Evolutionary conservation across 176 grass and related monocot species (phyloP), one percentile per base, ranked within the genome.

Genomic region (Oryza glumipatula): DNA sequence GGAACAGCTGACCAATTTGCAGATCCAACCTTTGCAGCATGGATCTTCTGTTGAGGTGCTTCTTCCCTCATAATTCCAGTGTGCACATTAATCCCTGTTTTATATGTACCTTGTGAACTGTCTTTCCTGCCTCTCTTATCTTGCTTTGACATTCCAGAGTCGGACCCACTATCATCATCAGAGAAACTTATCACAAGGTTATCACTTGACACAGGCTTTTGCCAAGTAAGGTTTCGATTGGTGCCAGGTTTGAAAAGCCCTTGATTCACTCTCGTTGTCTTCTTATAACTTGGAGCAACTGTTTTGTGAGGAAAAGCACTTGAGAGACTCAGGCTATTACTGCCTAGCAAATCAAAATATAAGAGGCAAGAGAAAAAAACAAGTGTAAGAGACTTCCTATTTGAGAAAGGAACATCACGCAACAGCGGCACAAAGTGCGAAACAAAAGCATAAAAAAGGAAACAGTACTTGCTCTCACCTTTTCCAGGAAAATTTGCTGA

Each of bases 101-200:
- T 90, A 80, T 70, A 77, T 74, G 86, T 72, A 66, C 68, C 76
- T 82, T 80, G 75, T 51, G 85, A 71, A 67, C 64, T 78, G 58
- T 45, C 80, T 68, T 88, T 92, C n/a, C 41, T 85, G 41, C 69
- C 74, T 63, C 36, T 54, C 81, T 56, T 67, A 63, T 79, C 65
- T 71, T 79, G 75, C 51, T 84, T 89, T 35, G 79, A 72, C 76
- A 85, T 68, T 88, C 82, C 90, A 86, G 88, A 89, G 75, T 96
- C 91, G 13, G 85, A 67, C 80, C 79, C 96, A 79, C 80, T 89
- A 78, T 99, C 96, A 86, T 99, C 93, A 85, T 96, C 93, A 65
- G 96, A 99, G 87, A 99, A 99, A 76, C 67, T 88, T 73, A 99
- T 92, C 46, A 99, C 91, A 80, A 99, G 91, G 81, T 96, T 96